Conservation (phyloP, 2,329 filamentous ascomycete species). For the Proliferodiscus dingleyae region DNA sequence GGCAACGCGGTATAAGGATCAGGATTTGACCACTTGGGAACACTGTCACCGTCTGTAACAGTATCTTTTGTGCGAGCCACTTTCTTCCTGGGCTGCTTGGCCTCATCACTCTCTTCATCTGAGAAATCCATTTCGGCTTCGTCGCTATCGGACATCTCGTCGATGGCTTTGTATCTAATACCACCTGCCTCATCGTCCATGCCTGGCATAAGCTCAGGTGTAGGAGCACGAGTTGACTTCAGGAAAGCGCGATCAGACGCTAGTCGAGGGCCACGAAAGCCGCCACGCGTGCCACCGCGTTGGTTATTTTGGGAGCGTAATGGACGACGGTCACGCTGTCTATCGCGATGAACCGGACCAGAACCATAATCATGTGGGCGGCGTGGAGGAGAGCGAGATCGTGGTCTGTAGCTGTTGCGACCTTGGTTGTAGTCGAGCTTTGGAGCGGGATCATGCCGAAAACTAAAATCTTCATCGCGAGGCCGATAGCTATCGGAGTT, state of each 20-base stretch:
- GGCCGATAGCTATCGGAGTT: slow-evolving; percentile 19
- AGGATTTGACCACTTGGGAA: slow-evolving; percentile 89
- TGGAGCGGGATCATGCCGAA: slow-evolving; percentile 29
- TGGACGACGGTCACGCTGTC: no score
- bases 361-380: slow-evolving; percentile 8
- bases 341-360: not conserved
- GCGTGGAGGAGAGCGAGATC: slow-evolving; percentile 16
- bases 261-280: slow-evolving; percentile 24
- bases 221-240: slow-evolving; percentile 31
- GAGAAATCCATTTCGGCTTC: slow-evolving; percentile 59
- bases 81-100: slow-evolving; percentile 39
- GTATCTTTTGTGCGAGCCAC: slow-evolving; percentile 35
- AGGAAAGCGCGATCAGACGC: slow-evolving; percentile 32
- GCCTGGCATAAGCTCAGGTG: slow-evolving; percentile 32
- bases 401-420: slow-evolving; percentile 19
- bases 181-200: slow-evolving; percentile 29
- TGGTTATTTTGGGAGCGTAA: slow-evolving; percentile 3
- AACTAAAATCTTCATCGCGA: slow-evolving; percentile 23
- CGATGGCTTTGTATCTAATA: slow-evolving; percentile 49
- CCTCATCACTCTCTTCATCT: slow-evolving; percentile 33
- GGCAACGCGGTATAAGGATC: slow-evolving; percentile 89
- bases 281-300: slow-evolving; percentile 19
- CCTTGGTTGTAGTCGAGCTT: slow-evolving; percentile 23
- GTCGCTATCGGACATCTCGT: slow-evolving; percentile 59
- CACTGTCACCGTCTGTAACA: slow-evolving; percentile 38